Conservation (phyloP, 2,329 filamentous ascomycete species). For the Hypoxylon sp. region DNA sequence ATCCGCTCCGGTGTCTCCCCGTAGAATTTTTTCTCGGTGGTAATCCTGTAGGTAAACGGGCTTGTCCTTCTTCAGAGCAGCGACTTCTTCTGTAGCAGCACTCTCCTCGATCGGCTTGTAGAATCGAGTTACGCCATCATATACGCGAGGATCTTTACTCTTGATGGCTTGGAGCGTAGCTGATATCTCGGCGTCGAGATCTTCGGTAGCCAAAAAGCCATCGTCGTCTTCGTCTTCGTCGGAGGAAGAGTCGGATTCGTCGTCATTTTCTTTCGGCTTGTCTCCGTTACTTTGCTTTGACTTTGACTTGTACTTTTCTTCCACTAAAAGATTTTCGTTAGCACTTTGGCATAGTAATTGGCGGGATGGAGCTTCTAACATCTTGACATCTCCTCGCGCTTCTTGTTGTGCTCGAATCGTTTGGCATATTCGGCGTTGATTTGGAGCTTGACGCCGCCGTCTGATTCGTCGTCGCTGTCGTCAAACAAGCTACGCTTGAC, state of each 20-base stretch:
- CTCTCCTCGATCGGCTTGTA: conserved; percentile 70
- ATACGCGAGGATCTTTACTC: conserved; percentile 89
- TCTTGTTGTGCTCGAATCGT: conserved; percentile 96
- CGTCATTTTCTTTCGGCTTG: conserved; percentile 55
- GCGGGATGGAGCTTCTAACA: conserved; percentile 55
- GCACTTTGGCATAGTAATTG: neutral
- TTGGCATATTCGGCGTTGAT: conserved; percentile 91
- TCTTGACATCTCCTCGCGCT: conserved; percentile 83
- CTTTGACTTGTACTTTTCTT: conserved; percentile 77
- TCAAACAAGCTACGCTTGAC: conserved; percentile 62
- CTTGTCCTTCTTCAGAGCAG: conserved; percentile 72
- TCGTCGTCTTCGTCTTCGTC: conserved; percentile 91
- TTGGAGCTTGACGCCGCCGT: conserved; percentile 65
- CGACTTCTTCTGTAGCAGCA: conserved; percentile 37
- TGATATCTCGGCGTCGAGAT: conserved; percentile 85
- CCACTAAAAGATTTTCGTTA: conserved; percentile 64
- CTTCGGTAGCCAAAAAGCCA: conserved; percentile 84
- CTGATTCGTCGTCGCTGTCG: conserved; percentile 60
- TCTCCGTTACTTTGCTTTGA: conserved; percentile 54
- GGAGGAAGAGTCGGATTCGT: conserved; percentile 70
- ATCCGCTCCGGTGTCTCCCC: conserved; percentile 69
- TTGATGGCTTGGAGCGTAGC: conserved; percentile 87
- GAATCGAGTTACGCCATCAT: conserved; percentile 81
- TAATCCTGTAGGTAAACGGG: conserved; percentile 89
- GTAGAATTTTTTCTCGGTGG: conserved; percentile 87